Evolutionary conservation across 2,329 filamentous ascomycete species (phyloP), one percentile per base, ranked within the genome.

Genomic region (Cytospora schulzeri): DNA sequence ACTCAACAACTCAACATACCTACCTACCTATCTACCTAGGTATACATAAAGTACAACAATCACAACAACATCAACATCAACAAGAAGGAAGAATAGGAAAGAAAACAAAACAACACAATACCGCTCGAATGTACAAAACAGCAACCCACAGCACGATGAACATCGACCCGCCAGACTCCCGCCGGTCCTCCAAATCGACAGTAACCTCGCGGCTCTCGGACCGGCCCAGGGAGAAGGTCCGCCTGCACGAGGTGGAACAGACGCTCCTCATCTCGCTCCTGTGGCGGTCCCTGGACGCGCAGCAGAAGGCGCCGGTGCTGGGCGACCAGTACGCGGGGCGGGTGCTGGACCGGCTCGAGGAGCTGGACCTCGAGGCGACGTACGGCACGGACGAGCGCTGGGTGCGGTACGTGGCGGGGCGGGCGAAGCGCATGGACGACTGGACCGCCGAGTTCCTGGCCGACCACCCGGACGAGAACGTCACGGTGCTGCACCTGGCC

Each of bases 401-500:
- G 64, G 60, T 66, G 24, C 24, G 55, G 15, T 66, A 60, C 26
- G 45, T 55, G 0, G 57, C 55, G 6, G 61, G 61, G 6, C 56
- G 63, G 8, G 33, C 63, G 14, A 51, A 51, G 52, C 52, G 38
- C 3, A 38, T 67, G 4, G 66, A 67, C 48, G 51, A 26, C 2
- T 67, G 60, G 63, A 60, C 58, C 19, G 22, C n/a, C 2, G 53
- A 63, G n/a, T 67, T 66, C 14, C 48, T 67, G 1, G 63, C 8
- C 3, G 2, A 26, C 1, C 35, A 60, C 54, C 24, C 63, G 17
- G 29, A 31, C 7, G n/a, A 57, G 17, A 11, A 26, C 8, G 45
- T 66, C 6, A 66, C 65, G 35, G 66, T 67, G 28, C 55, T 67
- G 33, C 60, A 67, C 54, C 55, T 67, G 19, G 65, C 64, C 24